A percentile compares a stretch with the other conserved stretches of the same genome.
Conservation (phyloP, 2,329 filamentous ascomycete species). For the Trichoderma sp. region DNA sequence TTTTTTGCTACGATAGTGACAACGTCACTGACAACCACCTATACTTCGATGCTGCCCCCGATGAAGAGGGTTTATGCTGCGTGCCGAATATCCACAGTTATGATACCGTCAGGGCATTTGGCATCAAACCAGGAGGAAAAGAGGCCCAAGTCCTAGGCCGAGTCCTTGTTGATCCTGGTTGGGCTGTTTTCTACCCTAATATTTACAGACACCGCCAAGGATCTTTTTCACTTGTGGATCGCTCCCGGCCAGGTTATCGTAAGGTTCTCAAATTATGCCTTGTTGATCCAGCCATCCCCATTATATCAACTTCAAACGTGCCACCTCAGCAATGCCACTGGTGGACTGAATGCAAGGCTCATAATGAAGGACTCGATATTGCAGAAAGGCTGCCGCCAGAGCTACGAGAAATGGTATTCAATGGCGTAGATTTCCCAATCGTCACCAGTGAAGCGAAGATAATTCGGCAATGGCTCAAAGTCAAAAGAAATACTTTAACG, state of each 20-base stretch:
- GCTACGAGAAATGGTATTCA: rapidly evolving
- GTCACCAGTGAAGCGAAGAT: too few relatives aligned
- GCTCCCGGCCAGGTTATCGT: not conserved
- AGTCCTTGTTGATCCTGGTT: rapidly evolving
- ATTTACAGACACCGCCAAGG: not conserved
- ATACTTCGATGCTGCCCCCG: not conserved
- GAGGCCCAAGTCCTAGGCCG: not conserved
- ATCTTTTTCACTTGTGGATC: not conserved
- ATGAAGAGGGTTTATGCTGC: too few relatives aligned
- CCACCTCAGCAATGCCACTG: not conserved
- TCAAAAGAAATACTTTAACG: too few relatives aligned
- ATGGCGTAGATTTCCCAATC: not conserved
- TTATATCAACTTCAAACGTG: not conserved
- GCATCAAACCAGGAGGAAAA: too few relatives aligned
- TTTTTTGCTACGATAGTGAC: not conserved
- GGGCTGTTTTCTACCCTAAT: not conserved
- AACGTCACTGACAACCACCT: not conserved
- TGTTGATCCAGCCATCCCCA: not conserved
- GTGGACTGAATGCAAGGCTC: not conserved
- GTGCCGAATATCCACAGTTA: too few relatives aligned
- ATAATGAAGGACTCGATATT: rapidly evolving
- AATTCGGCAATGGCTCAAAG: too few relatives aligned
- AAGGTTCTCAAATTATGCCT: not conserved
- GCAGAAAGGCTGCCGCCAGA: not conserved
- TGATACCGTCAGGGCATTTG: too few relatives aligned